Evolutionary conservation across 1,284 basidiomycete genomes (phyloP), one percentile per base, ranked within the genome.

Genomic region (Fistulinella cinereoalba): DNA sequence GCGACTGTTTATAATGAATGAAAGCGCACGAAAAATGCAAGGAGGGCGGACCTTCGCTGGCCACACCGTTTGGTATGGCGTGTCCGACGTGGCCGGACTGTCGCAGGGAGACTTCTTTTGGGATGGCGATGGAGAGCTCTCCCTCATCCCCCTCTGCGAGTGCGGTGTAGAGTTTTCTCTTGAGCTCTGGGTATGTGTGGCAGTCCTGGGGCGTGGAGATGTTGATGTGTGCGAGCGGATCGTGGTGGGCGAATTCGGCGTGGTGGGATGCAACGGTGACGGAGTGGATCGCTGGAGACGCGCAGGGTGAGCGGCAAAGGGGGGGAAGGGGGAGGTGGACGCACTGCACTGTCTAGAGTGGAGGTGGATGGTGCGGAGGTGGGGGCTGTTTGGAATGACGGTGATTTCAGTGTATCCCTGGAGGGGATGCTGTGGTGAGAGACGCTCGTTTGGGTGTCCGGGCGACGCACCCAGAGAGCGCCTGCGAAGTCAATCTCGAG

Each of bases 321-420:
- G 47, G 15, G 21, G 12, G 18, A 37, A 23, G 27, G 9, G 19
- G n/a, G 13, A 29, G 48, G 41, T 46, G 46, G 18, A 77, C 86
- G 54, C 70, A 89, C 87, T 77, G 69, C 87, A 91, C 69, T 92
- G 85, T 44, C 91, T 81, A 32, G 84, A 91, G 65, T 97, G 88
- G 31, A 97, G 77, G 67, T 92, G 83, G 29, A 97, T 76, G 5
- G 89, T 88, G 57, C 73, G 80, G 31, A 97, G 74, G 50, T 89
- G 84, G 51, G 77, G 79, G 61, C 74, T 85, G 31, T 80, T 83
- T 8, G 94, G 94, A 28, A 88, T 68, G 47, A 97, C 77, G 16
- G 89, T 91, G 56, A 97, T 81, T 70, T 97, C 93, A 19, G 93
- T 95, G 69, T 92, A 94, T 53, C 91, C 91, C 90, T 92, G 58